Percentiles rank a stretch among this genome's conserved stretches.
These are phyloP conservation scores for Paramecium bursaria DNA, from an alignment of 73 alveolate species.

Conservation along the genomic window DNA sequence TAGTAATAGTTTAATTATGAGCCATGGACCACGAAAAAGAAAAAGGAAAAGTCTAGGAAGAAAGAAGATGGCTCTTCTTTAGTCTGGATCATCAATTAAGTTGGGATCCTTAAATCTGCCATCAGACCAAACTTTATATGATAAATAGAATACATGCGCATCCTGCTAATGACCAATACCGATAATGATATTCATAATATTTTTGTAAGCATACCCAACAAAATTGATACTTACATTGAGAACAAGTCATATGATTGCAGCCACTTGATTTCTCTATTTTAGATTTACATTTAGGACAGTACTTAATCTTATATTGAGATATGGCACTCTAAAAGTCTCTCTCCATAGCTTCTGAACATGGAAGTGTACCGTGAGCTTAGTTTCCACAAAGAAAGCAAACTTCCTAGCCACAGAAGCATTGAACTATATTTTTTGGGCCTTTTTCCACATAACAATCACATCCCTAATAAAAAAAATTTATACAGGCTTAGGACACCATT, in stretches of 20 bases:
- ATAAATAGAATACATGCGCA: not conserved
- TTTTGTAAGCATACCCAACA: slow-evolving; percentile 77
- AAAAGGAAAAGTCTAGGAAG: slow-evolving; percentile 15
- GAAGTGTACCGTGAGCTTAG: not conserved
- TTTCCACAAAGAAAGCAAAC: slow-evolving; percentile 63
- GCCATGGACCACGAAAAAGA: slow-evolving; percentile 22
- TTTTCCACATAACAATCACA: slow-evolving; percentile 39
- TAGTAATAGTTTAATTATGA: slow-evolving; percentile 1
- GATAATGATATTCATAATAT: slow-evolving; percentile 54
- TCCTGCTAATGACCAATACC: slow-evolving; percentile 45
- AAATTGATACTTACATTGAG: slow-evolving; percentile 74
- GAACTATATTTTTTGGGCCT: not conserved
- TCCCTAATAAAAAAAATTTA: not conserved
- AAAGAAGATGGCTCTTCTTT: not conserved
- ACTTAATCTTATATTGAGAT: not conserved
- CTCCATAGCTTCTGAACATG: slow-evolving; percentile 29
- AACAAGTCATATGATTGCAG: slow-evolving; percentile 84
- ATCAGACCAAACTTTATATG: slow-evolving; percentile 26
- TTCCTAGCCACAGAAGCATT: slow-evolving; percentile 21
- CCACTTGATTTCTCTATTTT: slow-evolving; percentile 77
- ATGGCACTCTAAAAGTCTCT: slow-evolving; percentile 39
- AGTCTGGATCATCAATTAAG: not conserved
- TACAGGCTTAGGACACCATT: slow-evolving; percentile 63
- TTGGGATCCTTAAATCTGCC: slow-evolving; percentile 6
- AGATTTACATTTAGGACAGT: slow-evolving; percentile 78